These are phyloP conservation scores for Abelmoschus esculentus DNA, from an alignment of 345 rosid species.

Conservation along the genomic window DNA sequence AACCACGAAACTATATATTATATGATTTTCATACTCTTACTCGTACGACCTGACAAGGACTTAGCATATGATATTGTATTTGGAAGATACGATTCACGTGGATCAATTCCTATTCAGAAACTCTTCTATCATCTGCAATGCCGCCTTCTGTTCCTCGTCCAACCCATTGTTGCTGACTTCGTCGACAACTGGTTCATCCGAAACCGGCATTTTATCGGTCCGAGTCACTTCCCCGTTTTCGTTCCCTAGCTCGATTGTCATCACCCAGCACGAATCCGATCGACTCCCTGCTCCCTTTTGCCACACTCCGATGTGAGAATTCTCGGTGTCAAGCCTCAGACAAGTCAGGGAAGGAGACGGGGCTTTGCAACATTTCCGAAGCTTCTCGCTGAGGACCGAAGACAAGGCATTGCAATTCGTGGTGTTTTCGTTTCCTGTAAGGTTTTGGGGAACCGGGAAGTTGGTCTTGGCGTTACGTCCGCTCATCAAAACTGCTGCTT, in stretches of 20 bases:
- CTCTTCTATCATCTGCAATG: slow-evolving; percentile 95
- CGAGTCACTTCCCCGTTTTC: not conserved
- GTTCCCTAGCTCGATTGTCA: slow-evolving; percentile 63
- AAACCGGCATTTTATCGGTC: not conserved
- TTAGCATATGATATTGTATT: not conserved
- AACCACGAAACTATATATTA: too few species aligned
- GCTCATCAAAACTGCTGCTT: slow-evolving; percentile 64
- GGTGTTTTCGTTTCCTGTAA: slow-evolving; percentile 14
- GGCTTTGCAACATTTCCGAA: slow-evolving; percentile 49
- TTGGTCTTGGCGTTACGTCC: slow-evolving; percentile 74
- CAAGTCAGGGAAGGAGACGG: slow-evolving; percentile 74
- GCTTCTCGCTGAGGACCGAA: slow-evolving; percentile 48
- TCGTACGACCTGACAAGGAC: too few species aligned
- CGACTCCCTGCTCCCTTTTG: slow-evolving; percentile 64
- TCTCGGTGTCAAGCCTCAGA: slow-evolving; percentile 66
- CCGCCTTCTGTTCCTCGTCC: slow-evolving; percentile 61
- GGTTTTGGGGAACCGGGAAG: slow-evolving; percentile 33
- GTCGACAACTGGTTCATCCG: not conserved
- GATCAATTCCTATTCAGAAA: slow-evolving; percentile 63
- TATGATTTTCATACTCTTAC: too few species aligned
- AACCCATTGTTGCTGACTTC: slow-evolving; percentile 24
- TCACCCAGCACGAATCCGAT: slow-evolving; percentile 63
- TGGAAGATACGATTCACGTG: not conserved
- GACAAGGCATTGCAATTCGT: slow-evolving; percentile 31
- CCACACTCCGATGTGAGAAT: slow-evolving; percentile 75